phyloP scores from a whole-genome alignment of 1,139 yeast genomes.

The Suhomyces atakaporum region DNA sequence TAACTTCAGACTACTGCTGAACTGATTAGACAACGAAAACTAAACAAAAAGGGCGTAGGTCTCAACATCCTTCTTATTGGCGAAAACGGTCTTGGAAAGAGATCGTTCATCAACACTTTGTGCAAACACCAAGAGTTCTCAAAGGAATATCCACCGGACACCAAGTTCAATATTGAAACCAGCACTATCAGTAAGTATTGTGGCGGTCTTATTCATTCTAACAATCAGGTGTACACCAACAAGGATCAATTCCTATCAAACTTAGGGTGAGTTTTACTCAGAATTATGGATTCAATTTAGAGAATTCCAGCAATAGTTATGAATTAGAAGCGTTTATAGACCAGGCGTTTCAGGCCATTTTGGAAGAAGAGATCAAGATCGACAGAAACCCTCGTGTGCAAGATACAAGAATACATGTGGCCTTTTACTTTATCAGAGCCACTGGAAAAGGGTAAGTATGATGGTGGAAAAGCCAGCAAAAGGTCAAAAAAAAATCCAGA shows the following conservation, averaged over 20 bases:
- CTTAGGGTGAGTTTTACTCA: constrained; percentile 27
- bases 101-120: constrained; percentile 34
- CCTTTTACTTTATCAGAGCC: constrained; percentile 60
- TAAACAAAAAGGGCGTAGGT: constrained; percentile 23
- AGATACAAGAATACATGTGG: constrained; percentile 66
- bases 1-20: constrained; percentile 18
- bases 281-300: constrained; percentile 37
- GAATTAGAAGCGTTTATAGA: constrained; percentile 51
- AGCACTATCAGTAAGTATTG: constrained; percentile 17
- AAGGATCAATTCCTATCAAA: constrained; percentile 25
- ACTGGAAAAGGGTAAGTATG: constrained; percentile 49
- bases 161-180: constrained; percentile 16
- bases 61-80: constrained; percentile 36
- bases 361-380: constrained; percentile 62
- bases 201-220: too few relatives aligned
- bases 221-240: constrained; percentile 19
- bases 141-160: constrained; percentile 2
- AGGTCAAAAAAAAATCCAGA: too few relatives aligned
- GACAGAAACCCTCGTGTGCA: constrained; percentile 53
- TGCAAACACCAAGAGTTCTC: constrained; percentile 19
- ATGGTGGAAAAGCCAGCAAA: background rate
- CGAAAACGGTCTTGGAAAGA: constrained; percentile 39
- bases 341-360: constrained; percentile 53
- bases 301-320: constrained; percentile 29
- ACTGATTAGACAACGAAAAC: constrained; percentile 20